These are phyloP conservation scores for Xerocomus amazonicus DNA, from an alignment of 1,284 basidiomycete genomes.

Conservation along the genomic window DNA sequence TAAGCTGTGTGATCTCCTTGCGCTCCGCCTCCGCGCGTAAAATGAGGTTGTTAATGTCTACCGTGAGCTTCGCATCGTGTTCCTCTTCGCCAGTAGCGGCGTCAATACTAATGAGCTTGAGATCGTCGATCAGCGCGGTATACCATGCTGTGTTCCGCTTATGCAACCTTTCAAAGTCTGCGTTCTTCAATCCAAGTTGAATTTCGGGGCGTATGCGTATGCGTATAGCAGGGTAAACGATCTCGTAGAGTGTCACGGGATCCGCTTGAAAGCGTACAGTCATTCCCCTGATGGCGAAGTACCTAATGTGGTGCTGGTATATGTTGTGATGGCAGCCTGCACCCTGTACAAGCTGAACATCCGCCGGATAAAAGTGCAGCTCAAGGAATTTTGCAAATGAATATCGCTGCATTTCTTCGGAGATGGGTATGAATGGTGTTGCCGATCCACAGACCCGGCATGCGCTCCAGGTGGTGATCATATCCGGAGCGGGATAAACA, in stretches of 20 bases:
- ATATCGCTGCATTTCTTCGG: conserved; percentile 90
- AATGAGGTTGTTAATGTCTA: conserved; percentile 66
- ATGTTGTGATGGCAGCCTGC: conserved; percentile 92
- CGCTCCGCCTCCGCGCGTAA: conserved; percentile 71
- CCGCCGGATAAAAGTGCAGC: conserved; percentile 86
- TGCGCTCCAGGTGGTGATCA: conserved; percentile 90
- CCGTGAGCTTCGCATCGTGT: conserved; percentile 54
- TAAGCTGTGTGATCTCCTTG: conserved; percentile 69
- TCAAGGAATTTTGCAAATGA: conserved; percentile 94
- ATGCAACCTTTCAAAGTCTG: conserved; percentile 79
- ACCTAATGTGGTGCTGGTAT: conserved; percentile 90
- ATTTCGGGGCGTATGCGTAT: conserved; percentile 84
- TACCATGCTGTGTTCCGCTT: conserved; percentile 73
- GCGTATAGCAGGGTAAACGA: conserved; percentile 86
- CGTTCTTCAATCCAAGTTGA: conserved; percentile 85
- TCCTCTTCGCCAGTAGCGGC: conserved; percentile 75
- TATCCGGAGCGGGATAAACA: conserved; percentile 58
- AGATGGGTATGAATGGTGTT: conserved; percentile 87
- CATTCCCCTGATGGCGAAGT: conserved; percentile 82
- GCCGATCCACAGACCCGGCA: conserved; percentile 80
- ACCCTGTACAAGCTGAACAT: conserved; percentile 77
- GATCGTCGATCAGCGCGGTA: conserved; percentile 64
- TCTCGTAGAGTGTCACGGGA: conserved; percentile 77
- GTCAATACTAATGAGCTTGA: conserved; percentile 71
- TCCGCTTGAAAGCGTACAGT: conserved; percentile 92